Percentiles rank a stretch among this genome's conserved stretches.
Conservation (phyloP, 148 eudicot species). For the Chenopodium album region DNA sequence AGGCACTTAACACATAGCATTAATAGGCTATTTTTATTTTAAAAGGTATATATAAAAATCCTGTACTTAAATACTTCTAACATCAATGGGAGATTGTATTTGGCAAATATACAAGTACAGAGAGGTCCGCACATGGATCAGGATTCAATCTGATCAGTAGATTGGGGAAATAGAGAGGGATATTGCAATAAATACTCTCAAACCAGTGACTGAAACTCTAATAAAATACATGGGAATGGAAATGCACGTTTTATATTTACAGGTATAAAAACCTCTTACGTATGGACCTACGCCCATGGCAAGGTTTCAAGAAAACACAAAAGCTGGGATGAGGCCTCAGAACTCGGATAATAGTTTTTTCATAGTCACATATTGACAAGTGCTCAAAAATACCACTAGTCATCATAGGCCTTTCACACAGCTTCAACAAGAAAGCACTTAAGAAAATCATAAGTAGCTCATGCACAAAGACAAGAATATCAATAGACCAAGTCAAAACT, state of each 20-base stretch:
- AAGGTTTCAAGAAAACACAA: not conserved
- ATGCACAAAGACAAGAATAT: not conserved
- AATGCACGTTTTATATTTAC: not conserved
- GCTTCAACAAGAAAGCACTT: not conserved
- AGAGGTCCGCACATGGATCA: not conserved
- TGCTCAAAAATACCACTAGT: conserved; percentile 8
- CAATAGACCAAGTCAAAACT: not conserved
- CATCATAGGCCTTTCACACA: conserved; percentile 5
- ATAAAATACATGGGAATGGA: not conserved
- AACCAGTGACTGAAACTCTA: not conserved
- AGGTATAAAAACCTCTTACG: not conserved
- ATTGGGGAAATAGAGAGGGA: too few species aligned
- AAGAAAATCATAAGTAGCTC: not conserved
- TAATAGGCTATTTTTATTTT: not conserved
- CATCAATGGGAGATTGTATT: not conserved
- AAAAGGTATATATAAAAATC: not conserved
- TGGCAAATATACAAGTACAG: not conserved
- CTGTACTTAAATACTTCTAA: not conserved
- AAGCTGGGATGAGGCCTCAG: conserved; percentile 13
- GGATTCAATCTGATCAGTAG: not conserved
- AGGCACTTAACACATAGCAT: not conserved
- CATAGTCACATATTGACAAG: not conserved
- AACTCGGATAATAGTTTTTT: conserved; percentile 9
- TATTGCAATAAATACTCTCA: not conserved
- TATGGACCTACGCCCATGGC: not conserved